phyloP scores from a whole-genome alignment of 2,329 filamentous ascomycete genomes.

The Fusarium transvaalense region DNA sequence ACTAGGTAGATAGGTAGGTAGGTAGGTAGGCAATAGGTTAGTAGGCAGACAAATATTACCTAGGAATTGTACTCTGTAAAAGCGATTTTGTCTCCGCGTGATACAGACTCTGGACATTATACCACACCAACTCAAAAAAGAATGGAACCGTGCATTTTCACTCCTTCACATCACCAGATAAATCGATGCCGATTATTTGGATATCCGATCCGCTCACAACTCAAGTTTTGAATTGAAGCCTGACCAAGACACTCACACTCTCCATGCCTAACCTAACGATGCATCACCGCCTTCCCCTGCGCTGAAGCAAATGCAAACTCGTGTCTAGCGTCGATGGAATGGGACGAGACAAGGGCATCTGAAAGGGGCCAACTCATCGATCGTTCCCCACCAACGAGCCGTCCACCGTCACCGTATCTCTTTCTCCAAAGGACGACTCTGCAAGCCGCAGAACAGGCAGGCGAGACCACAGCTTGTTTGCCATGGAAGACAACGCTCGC shows the following conservation, averaged over 20 bases:
- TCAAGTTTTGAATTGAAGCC: constrained; percentile 46
- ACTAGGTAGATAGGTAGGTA: too few species aligned
- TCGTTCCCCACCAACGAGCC: constrained; percentile 47
- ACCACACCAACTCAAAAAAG: constrained; percentile 11
- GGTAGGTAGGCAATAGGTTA: too few species aligned
- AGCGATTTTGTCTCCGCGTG: constrained; percentile 18
- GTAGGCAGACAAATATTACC: background rate
- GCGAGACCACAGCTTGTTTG: constrained; percentile 21
- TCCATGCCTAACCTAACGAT: constrained; percentile 49
- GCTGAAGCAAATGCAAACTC: constrained; percentile 42
- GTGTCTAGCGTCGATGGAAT: constrained; percentile 46
- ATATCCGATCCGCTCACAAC: constrained; percentile 22
- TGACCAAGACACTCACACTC: constrained; percentile 38
- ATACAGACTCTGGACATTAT: constrained; percentile 13
- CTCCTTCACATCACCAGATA: constrained; percentile 25
- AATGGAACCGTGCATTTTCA: constrained; percentile 18
- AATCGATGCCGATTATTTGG: constrained; percentile 9
- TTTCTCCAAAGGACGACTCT: constrained; percentile 44
- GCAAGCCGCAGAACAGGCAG: constrained; percentile 39
- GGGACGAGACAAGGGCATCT: constrained; percentile 48
- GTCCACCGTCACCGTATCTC: constrained; percentile 49
- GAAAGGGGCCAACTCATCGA: constrained; percentile 50
- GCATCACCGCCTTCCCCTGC: constrained; percentile 47
- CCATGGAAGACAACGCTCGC: constrained; percentile 21
- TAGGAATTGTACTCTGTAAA: background rate